Conservation (phyloP, 176 grass and related monocot species). For the Paspalum vaginatum region DNA sequence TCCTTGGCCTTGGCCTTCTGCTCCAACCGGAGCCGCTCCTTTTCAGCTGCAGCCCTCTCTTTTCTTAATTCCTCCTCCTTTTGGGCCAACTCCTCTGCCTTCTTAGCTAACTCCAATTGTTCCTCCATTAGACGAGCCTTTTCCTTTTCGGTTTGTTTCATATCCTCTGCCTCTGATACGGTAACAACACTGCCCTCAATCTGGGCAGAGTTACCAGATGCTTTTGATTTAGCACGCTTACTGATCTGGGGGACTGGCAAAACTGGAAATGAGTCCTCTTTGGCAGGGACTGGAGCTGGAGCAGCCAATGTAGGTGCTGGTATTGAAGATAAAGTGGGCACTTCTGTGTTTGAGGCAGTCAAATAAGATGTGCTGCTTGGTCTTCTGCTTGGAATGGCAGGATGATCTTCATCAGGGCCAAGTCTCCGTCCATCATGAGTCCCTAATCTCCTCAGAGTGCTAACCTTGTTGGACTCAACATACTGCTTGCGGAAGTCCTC, state of each 20-base stretch:
- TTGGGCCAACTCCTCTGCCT: slow-evolving; percentile 48
- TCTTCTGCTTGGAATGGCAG: slow-evolving; percentile 58
- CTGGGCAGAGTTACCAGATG: slow-evolving; percentile 33
- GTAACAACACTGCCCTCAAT: slow-evolving; percentile 23
- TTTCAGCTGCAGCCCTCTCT: slow-evolving; percentile 65
- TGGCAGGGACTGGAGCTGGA: slow-evolving; percentile 27
- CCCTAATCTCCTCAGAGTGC: slow-evolving; percentile 75
- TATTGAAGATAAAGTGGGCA: slow-evolving; percentile 23
- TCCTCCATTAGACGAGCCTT: slow-evolving; percentile 43
- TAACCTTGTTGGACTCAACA: slow-evolving; percentile 69
- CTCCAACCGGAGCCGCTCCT: slow-evolving; percentile 61
- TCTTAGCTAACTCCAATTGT: slow-evolving; percentile 46
- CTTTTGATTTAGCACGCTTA: slow-evolving; percentile 54
- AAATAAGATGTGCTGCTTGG: slow-evolving; percentile 42
- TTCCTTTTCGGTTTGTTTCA: slow-evolving; percentile 50
- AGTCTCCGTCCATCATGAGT: slow-evolving; percentile 86
- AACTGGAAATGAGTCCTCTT: slow-evolving; percentile 54
- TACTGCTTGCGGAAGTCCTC: slow-evolving; percentile 79
- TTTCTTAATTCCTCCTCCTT: slow-evolving; percentile 59
- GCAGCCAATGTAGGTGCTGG: slow-evolving; percentile 37
- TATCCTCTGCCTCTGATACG: slow-evolving; percentile 36
- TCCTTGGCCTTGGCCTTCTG: slow-evolving; percentile 89
- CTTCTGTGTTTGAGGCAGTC: slow-evolving; percentile 20
- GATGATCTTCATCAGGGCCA: slow-evolving; percentile 75
- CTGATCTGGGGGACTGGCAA: slow-evolving; percentile 39